A percentile compares a stretch with the other conserved stretches of the same genome.
Evolutionary conservation across 306 rosid species (phyloP).

Genomic region (Nissolia schottii): DNA sequence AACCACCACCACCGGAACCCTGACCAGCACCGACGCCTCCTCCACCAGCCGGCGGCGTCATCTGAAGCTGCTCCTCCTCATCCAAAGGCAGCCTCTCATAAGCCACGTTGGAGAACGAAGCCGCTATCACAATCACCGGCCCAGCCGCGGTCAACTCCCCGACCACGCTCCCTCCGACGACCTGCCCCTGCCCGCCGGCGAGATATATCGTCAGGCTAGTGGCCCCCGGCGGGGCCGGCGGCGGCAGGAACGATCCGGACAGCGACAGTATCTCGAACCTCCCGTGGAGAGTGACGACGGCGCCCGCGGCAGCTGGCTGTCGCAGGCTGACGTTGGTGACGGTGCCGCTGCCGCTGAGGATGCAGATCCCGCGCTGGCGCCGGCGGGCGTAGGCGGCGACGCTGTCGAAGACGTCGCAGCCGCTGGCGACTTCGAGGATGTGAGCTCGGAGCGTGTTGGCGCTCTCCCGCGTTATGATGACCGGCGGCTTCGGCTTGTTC

Average conservation of each 20-base stretch:
- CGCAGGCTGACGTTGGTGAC: conserved; percentile 73
- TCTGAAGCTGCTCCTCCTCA: conserved; percentile 54
- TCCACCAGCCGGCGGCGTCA: conserved; percentile 22
- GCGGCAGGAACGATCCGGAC: conserved; percentile 79
- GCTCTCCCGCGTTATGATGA: conserved; percentile 82
- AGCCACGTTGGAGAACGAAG: conserved; percentile 87
- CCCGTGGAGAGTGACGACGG: conserved; percentile 70
- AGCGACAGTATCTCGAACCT: conserved; percentile 87
- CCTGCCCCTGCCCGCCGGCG: conserved; percentile 86
- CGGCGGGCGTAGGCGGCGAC: conserved; percentile 77
- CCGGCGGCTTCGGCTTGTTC: conserved; percentile 76
- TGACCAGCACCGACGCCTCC: conserved; percentile 23
- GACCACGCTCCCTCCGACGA: conserved; percentile 82
- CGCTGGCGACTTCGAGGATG: conserved; percentile 71
- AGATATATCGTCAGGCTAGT: conserved; percentile 68
- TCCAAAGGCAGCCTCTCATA: conserved; percentile 80
- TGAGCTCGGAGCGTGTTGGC: conserved; percentile 93
- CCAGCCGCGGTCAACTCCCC: conserved; percentile 86
- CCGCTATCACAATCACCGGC: conserved; percentile 73
- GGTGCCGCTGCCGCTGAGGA: conserved; percentile 75
- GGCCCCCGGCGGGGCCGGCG: conserved; percentile 92
- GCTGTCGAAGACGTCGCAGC: conserved; percentile 80
- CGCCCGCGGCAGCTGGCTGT: conserved; percentile 65
- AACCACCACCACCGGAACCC: conserved; percentile 14
- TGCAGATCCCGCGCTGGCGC: conserved; percentile 92